Base-by-base conservation (phyloP, 1,284 basidiomycete species). In the Cutaneotrichosporon cutaneum region DNA sequence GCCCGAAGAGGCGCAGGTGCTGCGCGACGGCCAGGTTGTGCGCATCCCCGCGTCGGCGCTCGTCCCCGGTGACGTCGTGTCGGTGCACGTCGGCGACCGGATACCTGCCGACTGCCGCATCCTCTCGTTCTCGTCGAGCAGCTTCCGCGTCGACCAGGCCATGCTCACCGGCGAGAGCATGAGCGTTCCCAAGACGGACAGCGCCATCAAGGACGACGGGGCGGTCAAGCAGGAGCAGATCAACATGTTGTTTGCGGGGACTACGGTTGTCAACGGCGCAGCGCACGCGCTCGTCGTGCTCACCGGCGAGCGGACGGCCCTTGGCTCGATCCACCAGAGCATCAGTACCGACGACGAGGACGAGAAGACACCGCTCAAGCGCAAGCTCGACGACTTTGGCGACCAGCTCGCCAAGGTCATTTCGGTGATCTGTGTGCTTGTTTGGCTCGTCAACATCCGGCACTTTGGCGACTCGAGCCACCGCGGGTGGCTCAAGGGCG, bases 221-320 rank as follows among this genome's bases (percentile, higher is more conserved):
- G 94, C 93, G 3, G 94, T 96, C 63, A 94, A 95, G 81, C 94
- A 96, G 79, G 94, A 96, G 72, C 93, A 93, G 92, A 87, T 84
- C 63, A 97, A 96, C 78, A 95, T 94, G 80, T 82, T 96, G 16
- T 96, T 97, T 80, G 89, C 91, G 33, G 94, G 94, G 32, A 96
- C 94, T 0, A 95, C 90, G 11, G 89, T 97, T 33, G 93, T 96
- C 16, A 95, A 92, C 70, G 94, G 94, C 59, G 90, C 82, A 51
- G 91, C 89, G 11, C 85, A 83, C 45, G 94, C 94, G 14, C 77
- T 96, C 54, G 93, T 96, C 22, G 87, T 91, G 7, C 87, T 86
- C 67, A 96, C 91, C 1, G 94, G 94, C 32, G 78, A 86, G 69
- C 82, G 85, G 59, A 96, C 94, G 6, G 94, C 94, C 33, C 92